Conservation (phyloP, 164 flowering plant species). For the Echeveria elegans region DNA sequence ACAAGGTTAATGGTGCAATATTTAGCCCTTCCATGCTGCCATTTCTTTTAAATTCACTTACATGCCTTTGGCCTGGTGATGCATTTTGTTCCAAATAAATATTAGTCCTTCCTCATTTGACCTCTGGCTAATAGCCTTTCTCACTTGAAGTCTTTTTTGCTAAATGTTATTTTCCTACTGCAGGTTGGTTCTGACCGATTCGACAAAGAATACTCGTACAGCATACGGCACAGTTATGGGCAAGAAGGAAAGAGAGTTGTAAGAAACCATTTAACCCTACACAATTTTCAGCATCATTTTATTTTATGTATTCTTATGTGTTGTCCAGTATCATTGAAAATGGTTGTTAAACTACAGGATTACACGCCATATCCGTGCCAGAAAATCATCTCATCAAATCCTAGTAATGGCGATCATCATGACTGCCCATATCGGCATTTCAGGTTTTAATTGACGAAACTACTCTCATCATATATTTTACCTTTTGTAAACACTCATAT, state of each 20-base stretch:
- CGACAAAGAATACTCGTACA: conserved; percentile 93
- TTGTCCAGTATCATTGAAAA: background rate
- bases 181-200: conserved; percentile 93
- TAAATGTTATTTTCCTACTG: background rate
- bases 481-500: too few species aligned
- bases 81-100: background rate
- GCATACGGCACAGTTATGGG: conserved; percentile 89
- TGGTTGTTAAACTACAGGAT: conserved; percentile 46
- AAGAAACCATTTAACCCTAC: conserved; percentile 18
- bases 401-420: conserved; percentile 93
- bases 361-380: conserved; percentile 93
- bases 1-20: conserved; percentile 44
- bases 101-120: background rate
- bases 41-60: background rate
- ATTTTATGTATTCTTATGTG: background rate
- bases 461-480: too few species aligned
- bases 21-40: background rate
- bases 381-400: conserved; percentile 73
- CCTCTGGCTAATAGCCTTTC: background rate
- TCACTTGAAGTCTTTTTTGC: background rate
- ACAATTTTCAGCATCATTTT: background rate
- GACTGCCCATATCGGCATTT: conserved; percentile 98
- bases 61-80: background rate
- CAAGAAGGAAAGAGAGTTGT: conserved; percentile 92
- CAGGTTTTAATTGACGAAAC: conserved; percentile 36